Base-by-base conservation (phyloP, 2,329 filamentous ascomycete species). In the Fusarium agapanthi region DNA sequence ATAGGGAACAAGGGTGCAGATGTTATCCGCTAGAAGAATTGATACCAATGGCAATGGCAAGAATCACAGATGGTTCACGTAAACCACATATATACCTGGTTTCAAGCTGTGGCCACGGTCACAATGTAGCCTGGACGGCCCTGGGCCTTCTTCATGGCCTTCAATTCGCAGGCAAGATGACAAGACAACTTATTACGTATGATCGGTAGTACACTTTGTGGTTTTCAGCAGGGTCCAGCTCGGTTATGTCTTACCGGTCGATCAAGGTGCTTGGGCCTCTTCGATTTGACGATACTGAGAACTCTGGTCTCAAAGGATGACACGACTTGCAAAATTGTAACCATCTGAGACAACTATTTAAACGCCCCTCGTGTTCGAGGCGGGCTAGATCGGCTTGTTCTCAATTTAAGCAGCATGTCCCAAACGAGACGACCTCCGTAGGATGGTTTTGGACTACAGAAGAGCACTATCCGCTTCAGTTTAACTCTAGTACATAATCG, bases 171-270 rank as follows among this genome's bases (percentile, higher is more conserved):
- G 20, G 50, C 16, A 20, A 32, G 30, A 43, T 30, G 41, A 50
- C 48, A 26, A 51, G 32, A 51, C 24, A 35, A 22, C 48, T 12
- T 51, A 9, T 45, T 65, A 61, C 58, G 54, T 60, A 54, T 53
- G 20, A 54, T 54, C 48, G 44, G 43, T 59, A 65, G 51, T 65
- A 37, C 26, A 66, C 63, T 22, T 63, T 56, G 48, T 63, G 53
- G 64, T 61, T 70, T 59, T 62, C 43, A 65, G 66, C 61, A 74
- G 69, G 73, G 73, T 67, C 70, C 35, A 67, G 37, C 61, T 76
- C 64, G 57, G 65, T 69, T 75, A 61, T 65, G 61, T 45, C 68
- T 62, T 75, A 62, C 60, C 59, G 50, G 71, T 50, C 62, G 71
- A 76, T 75, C 74, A 60, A 58, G 30, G 60, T 65, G 45, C 59